Evolutionary conservation across 371 early-diverging fungal species (phyloP), one percentile per base, ranked within the genome.

Genomic region (Mucor irregularis): DNA sequence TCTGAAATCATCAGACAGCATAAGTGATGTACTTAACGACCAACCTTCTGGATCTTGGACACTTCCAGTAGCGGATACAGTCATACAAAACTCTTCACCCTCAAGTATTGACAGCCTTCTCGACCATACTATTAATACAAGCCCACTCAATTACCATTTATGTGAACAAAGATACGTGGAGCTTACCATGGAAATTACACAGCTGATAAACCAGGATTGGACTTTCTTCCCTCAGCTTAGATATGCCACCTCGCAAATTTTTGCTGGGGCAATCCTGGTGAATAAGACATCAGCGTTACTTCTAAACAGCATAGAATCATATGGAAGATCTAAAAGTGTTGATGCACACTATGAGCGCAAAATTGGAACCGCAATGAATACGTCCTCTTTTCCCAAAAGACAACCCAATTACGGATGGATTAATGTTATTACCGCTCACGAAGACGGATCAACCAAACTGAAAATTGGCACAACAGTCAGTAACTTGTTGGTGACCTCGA

Each of bases 161-260:
- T 50, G 24, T 50, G 50, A 50, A 17, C 52, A 51, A 51, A 51
- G 30, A 13, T 51, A 51, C 40, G 19, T 51, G 52, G 52, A 51
- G 52, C 29, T 42, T 40, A 51, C 52, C 37, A 50, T 38, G 39
- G 22, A n/a, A 50, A 16, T 39, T 16, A 50, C 50, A 26, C 39
- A 50, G 26, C 39, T 39, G n/a, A 51, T 39, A 24, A 51, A 51
- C 52, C 52, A 11, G 25, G 56, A 48, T 31, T 56, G 56, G 56
- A 56, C 37, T 39, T 28, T 28, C 16, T 39, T 48, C 30, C 56
- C 55, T 16, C 55, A 44, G 33, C 46, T 54, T 31, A 33, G 55
- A 16, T 54, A 37, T 46, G 55, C 55, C 0, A 46, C 31, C 31
- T 51, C 52, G 29, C 40, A 40, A 40, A 40, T 39, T 29, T 40